Evolutionary conservation across 2,329 filamentous ascomycete genomes (phyloP), one percentile per base, ranked within the genome.

Genomic region (Aspergillus felis): DNA sequence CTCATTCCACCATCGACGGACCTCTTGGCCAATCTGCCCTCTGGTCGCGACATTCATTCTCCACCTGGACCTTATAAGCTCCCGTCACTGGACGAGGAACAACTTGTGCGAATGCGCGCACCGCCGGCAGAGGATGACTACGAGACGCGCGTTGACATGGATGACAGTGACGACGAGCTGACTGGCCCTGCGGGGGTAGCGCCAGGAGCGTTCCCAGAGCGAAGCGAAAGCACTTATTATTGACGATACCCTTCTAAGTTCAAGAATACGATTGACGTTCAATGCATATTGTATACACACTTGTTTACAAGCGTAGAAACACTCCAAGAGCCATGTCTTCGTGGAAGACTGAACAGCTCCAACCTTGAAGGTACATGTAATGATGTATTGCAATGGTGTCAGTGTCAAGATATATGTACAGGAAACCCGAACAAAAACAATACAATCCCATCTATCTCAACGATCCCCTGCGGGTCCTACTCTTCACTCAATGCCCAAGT

Each of bases 1-100:
- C 56, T 80, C 1, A 83, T 97, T 32, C 91, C 92, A 0, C 81
- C 89, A 0, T 82, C 84, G 4, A 87, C 87, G 14, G 84, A 89
- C 0, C 77, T 97, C 9, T 75, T 96, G 4, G 83, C 89, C 6
- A 87, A 85, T 59, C 89, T 97, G 78, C 93, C 94, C 0, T 93
- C 90, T 1, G 93, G 93, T 1, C 85, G 93, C 61, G 92, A 97
- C 67, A 91, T 96, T 54, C 89, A 95, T 57, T 62, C 71, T 62
- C 82, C 80, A 0, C 78, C 91, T 38, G 87, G 87, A 66, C 80
- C 85, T 0, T 97, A 87, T 65, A 78, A 82, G 6, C 83, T 85
- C 0, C 88, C 89, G 0, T 71, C 76, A 1, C 75, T 97, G 10
- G 88, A 89, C 47, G 78, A 82, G 10, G 82, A 87, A 28, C 78